Conservation (phyloP, 768 basidiomycete species). For the Lentinula edodes region DNA sequence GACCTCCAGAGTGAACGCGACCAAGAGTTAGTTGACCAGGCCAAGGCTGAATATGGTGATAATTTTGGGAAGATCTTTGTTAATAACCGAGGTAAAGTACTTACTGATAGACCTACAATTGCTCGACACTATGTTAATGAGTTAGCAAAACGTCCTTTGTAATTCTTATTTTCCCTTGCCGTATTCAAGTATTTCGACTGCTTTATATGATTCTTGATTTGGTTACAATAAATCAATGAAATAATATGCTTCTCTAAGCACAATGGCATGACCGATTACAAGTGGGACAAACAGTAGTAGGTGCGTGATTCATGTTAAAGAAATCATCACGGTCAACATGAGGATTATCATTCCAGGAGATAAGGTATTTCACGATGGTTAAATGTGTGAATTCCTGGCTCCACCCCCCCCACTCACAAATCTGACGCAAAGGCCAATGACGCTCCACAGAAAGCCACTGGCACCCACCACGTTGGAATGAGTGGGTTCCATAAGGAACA, state of each 20-base stretch:
- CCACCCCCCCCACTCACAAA: too few relatives aligned
- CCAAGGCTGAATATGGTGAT: background rate
- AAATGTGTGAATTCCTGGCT: too few relatives aligned
- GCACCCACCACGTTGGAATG: too few relatives aligned
- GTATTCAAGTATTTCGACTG: background rate
- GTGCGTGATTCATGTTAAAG: constrained; percentile 14
- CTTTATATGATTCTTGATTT: background rate
- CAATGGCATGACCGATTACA: constrained; percentile 19
- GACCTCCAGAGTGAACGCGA: background rate
- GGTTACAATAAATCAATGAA: background rate
- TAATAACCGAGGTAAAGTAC: background rate
- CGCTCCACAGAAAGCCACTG: too few relatives aligned
- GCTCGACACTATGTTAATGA: background rate
- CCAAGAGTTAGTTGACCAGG: background rate
- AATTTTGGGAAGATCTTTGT: background rate
- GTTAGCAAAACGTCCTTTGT: too few relatives aligned
- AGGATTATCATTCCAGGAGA: too few relatives aligned
- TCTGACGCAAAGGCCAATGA: too few relatives aligned
- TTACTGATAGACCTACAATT: background rate
- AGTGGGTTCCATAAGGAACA: too few relatives aligned
- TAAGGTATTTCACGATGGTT: too few relatives aligned
- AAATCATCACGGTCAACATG: constrained; percentile 15
- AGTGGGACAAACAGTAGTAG: constrained; percentile 8
- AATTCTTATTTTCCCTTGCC: too few relatives aligned
- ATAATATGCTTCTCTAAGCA: background rate